Base-by-base conservation (phyloP, 805 yeast species). In the Candida dajiaensis region DNA sequence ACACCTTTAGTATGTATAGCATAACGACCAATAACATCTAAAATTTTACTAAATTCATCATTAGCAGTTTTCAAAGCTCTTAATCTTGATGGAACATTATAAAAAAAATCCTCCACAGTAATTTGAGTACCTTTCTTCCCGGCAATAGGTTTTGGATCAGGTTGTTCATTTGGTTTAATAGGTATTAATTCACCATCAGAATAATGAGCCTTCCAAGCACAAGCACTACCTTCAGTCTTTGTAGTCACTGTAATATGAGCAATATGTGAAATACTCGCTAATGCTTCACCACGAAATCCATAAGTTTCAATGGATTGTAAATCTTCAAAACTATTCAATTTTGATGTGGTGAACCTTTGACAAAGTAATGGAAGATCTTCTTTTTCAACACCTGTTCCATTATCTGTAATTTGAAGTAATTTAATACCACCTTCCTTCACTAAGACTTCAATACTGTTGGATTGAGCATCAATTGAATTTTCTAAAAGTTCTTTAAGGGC, bases 281-380 rank as follows among this genome's bases (percentile, higher is more conserved):
- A 70, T 0, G 99, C 99, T 64, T 94, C 99, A 15, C 99, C 99
- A 46, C 99, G 73, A 62, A 94, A 94, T 5, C 99, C 99, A 63
- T 89, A 89, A 0, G 98, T 90, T 20, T 76, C 69, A 21, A 94
- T 77, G 4, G 73, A 63, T 42, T 70, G 69, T 48, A 94, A 72
- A 62, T 94, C 99, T 43, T 86, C 92, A 61, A 85, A 92, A 9
- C 67, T 72, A 1, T 65, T 50, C 21, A 94, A 66, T 63, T 94
- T 94, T 0, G 97, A 89, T 0, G 99, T 94, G 20, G 98, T 87
- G 66, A 89, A 92, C 22, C 99, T 69, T 59, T 87, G 86, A 62
- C 98, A 94, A n/a, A 94, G 72, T 5, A 94, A 71, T 0, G 79
- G 74, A 39, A 94, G 62, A 59, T 94, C 98, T 0, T 76, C 85